Conservation (phyloP, 345 rosid genomes). For the Schrenkiella parvula region DNA sequence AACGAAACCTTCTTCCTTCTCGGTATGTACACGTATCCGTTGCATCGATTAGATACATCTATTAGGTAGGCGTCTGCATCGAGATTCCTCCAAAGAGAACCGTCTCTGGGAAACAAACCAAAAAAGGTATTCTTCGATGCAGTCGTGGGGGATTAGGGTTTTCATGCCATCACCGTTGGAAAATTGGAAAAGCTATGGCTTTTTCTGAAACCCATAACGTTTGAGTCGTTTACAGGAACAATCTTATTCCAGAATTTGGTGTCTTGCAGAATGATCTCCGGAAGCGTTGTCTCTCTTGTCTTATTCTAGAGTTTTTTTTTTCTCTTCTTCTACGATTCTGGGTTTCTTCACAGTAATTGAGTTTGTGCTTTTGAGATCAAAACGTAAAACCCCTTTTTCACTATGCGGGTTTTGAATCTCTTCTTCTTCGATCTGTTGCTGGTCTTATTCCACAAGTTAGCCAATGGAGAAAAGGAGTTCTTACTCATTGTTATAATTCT, state of each 20-base stretch:
- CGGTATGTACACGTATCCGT: neutral
- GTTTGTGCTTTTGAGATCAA: neutral
- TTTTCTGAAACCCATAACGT: neutral
- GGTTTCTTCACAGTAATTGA: neutral
- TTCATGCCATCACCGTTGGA: neutral
- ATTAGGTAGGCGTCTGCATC: neutral
- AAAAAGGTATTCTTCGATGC: neutral
- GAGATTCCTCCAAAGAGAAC: neutral
- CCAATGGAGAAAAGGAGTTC: neutral
- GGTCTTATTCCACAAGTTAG: neutral
- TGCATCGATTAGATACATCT: neutral
- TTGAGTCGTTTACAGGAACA: neutral
- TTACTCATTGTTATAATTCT: too few relatives aligned
- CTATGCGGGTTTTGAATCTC: neutral
- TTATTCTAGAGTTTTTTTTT: neutral
- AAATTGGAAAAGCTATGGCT: slow-evolving; percentile 5
- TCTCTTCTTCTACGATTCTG: neutral
- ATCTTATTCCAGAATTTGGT: neutral
- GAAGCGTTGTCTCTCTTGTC: neutral
- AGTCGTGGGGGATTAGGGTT: neutral
- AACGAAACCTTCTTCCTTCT: neutral
- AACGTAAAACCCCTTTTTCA: neutral
- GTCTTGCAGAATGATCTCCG: neutral
- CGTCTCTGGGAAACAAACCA: too few relatives aligned
- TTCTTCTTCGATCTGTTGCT: neutral